Evolutionary conservation across 164 flowering plant genomes (phyloP).

Genomic region (Chimonanthus praecox): DNA sequence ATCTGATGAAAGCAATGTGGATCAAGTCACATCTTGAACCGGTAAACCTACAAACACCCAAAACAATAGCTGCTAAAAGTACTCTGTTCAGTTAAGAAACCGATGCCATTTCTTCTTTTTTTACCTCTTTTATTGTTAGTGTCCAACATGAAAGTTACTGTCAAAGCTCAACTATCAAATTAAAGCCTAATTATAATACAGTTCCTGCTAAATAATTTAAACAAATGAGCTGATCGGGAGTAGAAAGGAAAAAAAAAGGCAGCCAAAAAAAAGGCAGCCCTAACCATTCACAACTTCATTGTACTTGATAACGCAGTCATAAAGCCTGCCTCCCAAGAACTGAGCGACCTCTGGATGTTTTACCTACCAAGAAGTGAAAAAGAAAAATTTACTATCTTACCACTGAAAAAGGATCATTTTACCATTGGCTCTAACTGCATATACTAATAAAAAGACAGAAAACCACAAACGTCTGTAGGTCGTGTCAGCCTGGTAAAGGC

Average conservation of each 20-base stretch:
- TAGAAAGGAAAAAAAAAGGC: no score
- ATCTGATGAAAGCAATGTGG: no score
- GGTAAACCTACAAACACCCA: no score
- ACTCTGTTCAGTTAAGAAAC: no score
- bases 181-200: background rate
- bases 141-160: no score
- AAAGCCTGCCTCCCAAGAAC: slow-evolving; percentile 93
- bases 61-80: no score
- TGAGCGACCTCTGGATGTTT: slow-evolving; percentile 98
- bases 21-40: no score
- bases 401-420: background rate
- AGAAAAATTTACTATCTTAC: background rate
- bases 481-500: no score
- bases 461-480: no score
- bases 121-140: no score
- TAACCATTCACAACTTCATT: slow-evolving; percentile 38
- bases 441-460: background rate
- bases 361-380: slow-evolving; percentile 42
- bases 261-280: background rate
- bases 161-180: no score
- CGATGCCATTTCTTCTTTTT: no score
- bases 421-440: background rate
- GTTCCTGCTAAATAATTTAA: background rate
- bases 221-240: background rate
- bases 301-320: slow-evolving; percentile 94